Conservation (phyloP, 2,329 filamentous ascomycete genomes). For the Diaporthe humulicola region DNA sequence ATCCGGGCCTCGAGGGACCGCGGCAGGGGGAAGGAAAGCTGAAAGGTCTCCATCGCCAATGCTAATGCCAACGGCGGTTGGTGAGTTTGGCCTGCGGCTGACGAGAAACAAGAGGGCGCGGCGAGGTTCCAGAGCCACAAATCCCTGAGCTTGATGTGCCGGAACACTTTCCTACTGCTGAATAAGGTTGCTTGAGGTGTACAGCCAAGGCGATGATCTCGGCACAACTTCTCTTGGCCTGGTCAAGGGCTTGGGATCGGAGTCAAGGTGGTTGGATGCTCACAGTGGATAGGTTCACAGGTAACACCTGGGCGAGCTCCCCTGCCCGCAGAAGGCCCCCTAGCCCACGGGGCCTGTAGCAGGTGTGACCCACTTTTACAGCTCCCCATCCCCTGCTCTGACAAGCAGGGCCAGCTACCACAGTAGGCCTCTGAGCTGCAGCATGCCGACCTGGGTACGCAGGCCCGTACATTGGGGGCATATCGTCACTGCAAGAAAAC, state of each 20-base stretch:
- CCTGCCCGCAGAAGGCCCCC: constrained; percentile 5
- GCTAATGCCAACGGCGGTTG: background rate
- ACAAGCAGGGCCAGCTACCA: background rate
- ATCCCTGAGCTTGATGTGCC: background rate
- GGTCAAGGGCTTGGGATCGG: background rate
- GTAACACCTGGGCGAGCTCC: background rate
- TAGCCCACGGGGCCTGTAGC: background rate
- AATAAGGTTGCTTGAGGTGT: background rate
- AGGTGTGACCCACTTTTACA: constrained; percentile 5
- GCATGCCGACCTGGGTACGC: background rate
- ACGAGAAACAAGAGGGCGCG: background rate
- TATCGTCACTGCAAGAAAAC: constrained; percentile 5
- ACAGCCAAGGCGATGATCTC: constrained; percentile 30
- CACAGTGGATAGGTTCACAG: background rate
- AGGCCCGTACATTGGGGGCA: constrained; percentile 2
- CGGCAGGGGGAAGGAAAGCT: constrained; percentile 73
- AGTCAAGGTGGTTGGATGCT: background rate
- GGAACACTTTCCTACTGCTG: background rate
- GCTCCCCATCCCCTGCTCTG: background rate
- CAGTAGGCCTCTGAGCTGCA: constrained; percentile 9
- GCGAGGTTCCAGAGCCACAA: constrained; percentile 1
- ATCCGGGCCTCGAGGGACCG: constrained; percentile 72
- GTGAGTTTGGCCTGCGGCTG: background rate
- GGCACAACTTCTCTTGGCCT: constrained; percentile 2
- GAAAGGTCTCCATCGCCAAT: constrained; percentile 44